phyloP scores from a whole-genome alignment of 2,329 filamentous ascomycete species.

The Lecanoromycetidae sp. region DNA sequence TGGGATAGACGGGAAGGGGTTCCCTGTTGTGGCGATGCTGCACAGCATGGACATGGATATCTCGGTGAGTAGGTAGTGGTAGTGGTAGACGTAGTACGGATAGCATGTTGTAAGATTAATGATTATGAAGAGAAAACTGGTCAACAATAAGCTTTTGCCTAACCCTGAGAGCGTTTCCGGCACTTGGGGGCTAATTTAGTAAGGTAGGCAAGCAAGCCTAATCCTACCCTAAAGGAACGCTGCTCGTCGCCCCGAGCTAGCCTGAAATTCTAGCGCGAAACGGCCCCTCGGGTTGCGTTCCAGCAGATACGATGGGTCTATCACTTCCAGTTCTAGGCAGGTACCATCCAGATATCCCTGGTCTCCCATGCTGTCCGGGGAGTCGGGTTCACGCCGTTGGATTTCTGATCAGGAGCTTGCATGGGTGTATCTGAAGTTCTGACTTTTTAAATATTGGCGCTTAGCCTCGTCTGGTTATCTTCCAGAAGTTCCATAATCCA shows the following conservation, averaged over 20 bases:
- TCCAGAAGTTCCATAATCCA: not conserved
- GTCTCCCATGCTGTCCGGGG: not conserved
- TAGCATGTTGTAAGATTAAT: slow-evolving; percentile 1
- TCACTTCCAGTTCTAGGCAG: not conserved
- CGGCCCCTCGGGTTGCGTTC: slow-evolving; percentile 3
- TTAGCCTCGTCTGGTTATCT: not conserved
- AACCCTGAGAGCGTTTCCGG: no score
- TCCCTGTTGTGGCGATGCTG: slow-evolving; percentile 4
- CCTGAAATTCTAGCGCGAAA: slow-evolving; percentile 1
- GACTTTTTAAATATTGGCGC: no score
- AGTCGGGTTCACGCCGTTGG: not conserved
- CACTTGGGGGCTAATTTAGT: no score
- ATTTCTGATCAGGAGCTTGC: not conserved
- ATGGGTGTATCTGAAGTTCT: not conserved
- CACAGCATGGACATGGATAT: not conserved
- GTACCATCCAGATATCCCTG: not conserved
- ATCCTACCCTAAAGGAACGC: not conserved
- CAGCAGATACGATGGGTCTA: not conserved
- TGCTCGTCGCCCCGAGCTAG: slow-evolving; percentile 1
- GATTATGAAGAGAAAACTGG: no score
- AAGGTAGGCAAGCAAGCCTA: not conserved
- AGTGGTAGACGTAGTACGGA: no score
- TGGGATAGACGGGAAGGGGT: not conserved
- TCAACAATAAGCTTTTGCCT: no score
- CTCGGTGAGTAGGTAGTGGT: not conserved